These are phyloP conservation scores for Fabrea salina DNA, from an alignment of 169 alveolate genomes.

Conservation along the genomic window DNA sequence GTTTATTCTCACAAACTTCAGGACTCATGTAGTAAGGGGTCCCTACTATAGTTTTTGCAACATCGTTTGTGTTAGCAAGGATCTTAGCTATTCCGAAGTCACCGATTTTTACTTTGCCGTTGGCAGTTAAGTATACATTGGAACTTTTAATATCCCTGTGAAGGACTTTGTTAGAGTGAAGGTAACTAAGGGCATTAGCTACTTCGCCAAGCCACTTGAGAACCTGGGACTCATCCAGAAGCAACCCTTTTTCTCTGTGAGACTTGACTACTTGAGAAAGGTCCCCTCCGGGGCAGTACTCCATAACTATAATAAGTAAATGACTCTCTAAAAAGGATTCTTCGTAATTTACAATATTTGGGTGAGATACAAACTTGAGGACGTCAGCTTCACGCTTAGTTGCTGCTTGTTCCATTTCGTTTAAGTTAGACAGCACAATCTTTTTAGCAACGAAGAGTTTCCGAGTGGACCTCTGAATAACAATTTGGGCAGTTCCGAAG, in stretches of 20 bases:
- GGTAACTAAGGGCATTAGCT: slow-evolving; percentile 84
- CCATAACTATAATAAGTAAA: slow-evolving; percentile 86
- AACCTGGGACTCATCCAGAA: slow-evolving; percentile 76
- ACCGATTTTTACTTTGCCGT: slow-evolving; percentile 79
- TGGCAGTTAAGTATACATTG: slow-evolving; percentile 81
- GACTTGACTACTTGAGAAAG: slow-evolving; percentile 46
- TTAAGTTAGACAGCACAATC: background rate
- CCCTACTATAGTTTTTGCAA: slow-evolving; percentile 87
- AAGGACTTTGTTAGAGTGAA: slow-evolving; percentile 85
- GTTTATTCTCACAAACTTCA: slow-evolving; percentile 69
- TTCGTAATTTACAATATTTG: slow-evolving; percentile 49
- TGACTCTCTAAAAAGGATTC: slow-evolving; percentile 38
- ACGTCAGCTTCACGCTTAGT: slow-evolving; percentile 37
- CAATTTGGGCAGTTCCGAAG: slow-evolving; percentile 21
- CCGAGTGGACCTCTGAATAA: background rate
- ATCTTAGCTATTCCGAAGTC: slow-evolving; percentile 94
- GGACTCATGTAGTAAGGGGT: slow-evolving; percentile 93
- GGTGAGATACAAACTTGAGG: slow-evolving; percentile 40
- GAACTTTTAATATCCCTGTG: slow-evolving; percentile 92
- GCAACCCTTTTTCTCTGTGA: background rate
- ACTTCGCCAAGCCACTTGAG: slow-evolving; percentile 83
- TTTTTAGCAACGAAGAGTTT: slow-evolving; percentile 8
- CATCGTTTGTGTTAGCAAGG: slow-evolving; percentile 66
- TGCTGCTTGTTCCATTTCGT: background rate
- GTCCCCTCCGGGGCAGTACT: slow-evolving; percentile 91